Evolutionary conservation across 2,329 filamentous ascomycete genomes (phyloP).

Genomic region (Myriosclerotinia curreyana): DNA sequence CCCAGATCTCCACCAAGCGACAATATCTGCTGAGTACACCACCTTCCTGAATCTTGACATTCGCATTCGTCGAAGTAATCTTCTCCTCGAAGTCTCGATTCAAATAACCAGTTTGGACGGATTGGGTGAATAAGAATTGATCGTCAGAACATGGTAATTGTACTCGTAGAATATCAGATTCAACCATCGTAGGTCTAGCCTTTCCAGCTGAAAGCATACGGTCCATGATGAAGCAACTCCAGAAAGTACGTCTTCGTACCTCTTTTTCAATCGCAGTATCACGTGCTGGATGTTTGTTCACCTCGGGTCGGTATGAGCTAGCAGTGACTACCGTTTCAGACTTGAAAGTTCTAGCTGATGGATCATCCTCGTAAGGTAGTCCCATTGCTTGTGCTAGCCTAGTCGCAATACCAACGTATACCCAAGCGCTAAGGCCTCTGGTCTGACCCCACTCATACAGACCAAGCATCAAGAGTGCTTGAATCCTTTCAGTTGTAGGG

Average conservation of each 20-base stretch:
- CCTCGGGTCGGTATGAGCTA: conserved; percentile 31
- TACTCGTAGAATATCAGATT: conserved; percentile 57
- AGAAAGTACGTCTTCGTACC: conserved; percentile 66
- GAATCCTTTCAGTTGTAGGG: conserved; percentile 60
- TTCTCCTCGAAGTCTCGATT: conserved; percentile 43
- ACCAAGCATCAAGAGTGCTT: conserved; percentile 67
- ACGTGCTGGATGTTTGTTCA: conserved; percentile 27
- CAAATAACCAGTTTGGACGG: conserved; percentile 54
- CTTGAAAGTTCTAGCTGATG: conserved; percentile 33
- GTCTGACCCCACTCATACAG: conserved; percentile 70
- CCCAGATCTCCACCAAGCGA: conserved; percentile 58
- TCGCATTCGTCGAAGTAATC: conserved; percentile 43
- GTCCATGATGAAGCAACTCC: conserved; percentile 71
- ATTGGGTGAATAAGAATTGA: conserved; percentile 60
- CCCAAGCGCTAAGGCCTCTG: conserved; percentile 60
- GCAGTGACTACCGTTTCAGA: conserved; percentile 36
- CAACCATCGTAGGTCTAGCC: conserved; percentile 57
- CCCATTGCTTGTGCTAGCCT: conserved; percentile 59
- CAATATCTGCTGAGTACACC: conserved; percentile 49
- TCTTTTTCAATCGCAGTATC: conserved; percentile 57
- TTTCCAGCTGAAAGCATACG: conserved; percentile 65
- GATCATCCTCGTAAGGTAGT: conserved; percentile 54
- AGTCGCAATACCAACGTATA: conserved; percentile 60
- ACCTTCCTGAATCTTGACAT: conserved; percentile 29
- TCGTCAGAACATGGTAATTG: conserved; percentile 67